Evolutionary conservation across 2,329 filamentous ascomycete species (phyloP).

Genomic region (Leptoxyphium fumago): DNA sequence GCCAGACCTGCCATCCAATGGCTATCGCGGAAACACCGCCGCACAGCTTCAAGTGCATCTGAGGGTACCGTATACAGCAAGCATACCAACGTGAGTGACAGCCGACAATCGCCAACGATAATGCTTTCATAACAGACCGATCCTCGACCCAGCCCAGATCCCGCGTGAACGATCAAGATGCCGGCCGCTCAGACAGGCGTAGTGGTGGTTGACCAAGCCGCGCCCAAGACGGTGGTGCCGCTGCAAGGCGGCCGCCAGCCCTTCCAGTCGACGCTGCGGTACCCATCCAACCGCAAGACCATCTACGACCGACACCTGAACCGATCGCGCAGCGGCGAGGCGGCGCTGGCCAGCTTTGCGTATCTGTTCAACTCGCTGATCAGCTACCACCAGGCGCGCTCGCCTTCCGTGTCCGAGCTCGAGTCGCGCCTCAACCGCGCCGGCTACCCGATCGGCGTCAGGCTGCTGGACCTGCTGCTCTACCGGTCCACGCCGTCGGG

Average conservation of each 20-base stretch:
- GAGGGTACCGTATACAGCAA: too few species aligned
- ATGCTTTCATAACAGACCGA: too few species aligned
- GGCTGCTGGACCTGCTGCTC: constrained; percentile 86
- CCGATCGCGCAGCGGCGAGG: constrained; percentile 72
- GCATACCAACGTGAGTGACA: too few species aligned
- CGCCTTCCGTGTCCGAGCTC: constrained; percentile 84
- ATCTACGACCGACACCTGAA: constrained; percentile 96
- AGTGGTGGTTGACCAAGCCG: too few species aligned
- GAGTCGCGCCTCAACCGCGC: constrained; percentile 37
- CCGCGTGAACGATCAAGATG: too few species aligned
- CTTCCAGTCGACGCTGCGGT: constrained; percentile 49
- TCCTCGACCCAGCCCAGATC: too few species aligned
- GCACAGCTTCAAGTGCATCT: too few species aligned
- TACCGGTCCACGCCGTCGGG: constrained; percentile 54
- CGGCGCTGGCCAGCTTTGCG: constrained; percentile 86
- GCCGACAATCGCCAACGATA: too few species aligned
- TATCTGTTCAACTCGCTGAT: constrained; percentile 97
- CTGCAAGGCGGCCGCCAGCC: constrained; percentile 20
- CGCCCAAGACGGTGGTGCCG: constrained; percentile 1
- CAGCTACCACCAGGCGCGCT: constrained; percentile 76
- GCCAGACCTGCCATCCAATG: too few species aligned
- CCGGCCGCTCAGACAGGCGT: too few species aligned
- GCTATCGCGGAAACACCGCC: too few species aligned
- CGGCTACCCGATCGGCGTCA: constrained; percentile 84
- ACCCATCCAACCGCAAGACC: constrained; percentile 86